phyloP scores from a whole-genome alignment of 2,329 filamentous ascomycete species.

The Alternaria sp. region DNA sequence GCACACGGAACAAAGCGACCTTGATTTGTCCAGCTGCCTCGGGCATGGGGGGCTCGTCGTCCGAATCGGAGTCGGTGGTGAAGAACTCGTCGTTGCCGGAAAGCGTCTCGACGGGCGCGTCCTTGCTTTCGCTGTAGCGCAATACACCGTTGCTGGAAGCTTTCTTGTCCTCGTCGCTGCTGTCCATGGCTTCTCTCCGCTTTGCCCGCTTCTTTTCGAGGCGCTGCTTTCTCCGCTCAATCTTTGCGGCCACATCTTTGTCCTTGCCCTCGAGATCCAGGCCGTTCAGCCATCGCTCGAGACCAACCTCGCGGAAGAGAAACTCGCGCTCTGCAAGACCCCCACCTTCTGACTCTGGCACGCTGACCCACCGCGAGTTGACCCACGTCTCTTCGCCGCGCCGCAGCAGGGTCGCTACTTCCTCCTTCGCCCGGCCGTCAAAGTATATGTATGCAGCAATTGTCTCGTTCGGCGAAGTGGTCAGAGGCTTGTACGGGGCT shows the following conservation, averaged over 20 bases:
- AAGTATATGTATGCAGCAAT: constrained; percentile 99
- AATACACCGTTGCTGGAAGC: constrained; percentile 66
- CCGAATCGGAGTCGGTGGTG: constrained; percentile 72
- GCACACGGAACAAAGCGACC: constrained; percentile 92
- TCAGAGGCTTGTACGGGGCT: constrained; percentile 89
- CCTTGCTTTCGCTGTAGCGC: constrained; percentile 80
- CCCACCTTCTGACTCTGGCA: constrained; percentile 89
- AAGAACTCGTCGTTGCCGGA: constrained; percentile 74
- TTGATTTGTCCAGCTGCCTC: constrained; percentile 98
- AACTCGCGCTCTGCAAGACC: constrained; percentile 97
- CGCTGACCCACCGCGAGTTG: constrained; percentile 96
- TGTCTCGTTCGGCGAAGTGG: constrained; percentile 92
- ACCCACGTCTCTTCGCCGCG: constrained; percentile 99
- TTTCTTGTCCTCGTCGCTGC: constrained; percentile 58
- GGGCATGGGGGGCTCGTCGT: constrained; percentile 85
- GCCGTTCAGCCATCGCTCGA: constrained; percentile 96
- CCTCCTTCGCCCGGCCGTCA: constrained; percentile 92
- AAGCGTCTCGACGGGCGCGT: constrained; percentile 75
- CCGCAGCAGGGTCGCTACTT: constrained; percentile 91
- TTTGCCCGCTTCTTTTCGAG: constrained; percentile 89
- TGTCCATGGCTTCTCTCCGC: constrained; percentile 66
- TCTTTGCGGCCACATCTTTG: constrained; percentile 80
- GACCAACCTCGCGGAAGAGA: constrained; percentile 92
- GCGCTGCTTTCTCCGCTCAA: constrained; percentile 69
- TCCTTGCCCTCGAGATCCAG: constrained; percentile 88